Percentiles rank a stretch among this genome's conserved stretches.
These are phyloP conservation scores for Macroventuria anomochaeta DNA, from an alignment of 2,329 filamentous ascomycete species.

Conservation along the genomic window DNA sequence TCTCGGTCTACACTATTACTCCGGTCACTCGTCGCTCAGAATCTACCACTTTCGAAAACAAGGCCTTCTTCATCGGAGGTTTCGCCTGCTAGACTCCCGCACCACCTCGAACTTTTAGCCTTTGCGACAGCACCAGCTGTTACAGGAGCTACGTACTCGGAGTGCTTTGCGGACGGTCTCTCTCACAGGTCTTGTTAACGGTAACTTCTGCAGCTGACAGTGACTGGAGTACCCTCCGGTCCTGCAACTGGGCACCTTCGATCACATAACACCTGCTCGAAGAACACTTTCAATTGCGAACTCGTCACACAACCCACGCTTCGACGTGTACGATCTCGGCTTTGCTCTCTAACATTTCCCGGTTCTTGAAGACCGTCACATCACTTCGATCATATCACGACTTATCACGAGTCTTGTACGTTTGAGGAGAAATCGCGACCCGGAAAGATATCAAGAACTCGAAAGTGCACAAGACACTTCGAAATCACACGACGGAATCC, in stretches of 20 bases:
- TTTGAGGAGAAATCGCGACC: slow-evolving; percentile 25
- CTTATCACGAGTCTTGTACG: slow-evolving; percentile 21
- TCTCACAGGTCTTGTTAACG: slow-evolving; percentile 49
- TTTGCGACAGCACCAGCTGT: slow-evolving; percentile 45
- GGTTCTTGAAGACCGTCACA: slow-evolving; percentile 19
- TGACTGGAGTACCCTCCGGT: slow-evolving; percentile 50
- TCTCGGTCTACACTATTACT: slow-evolving; percentile 41
- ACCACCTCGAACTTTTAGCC: slow-evolving; percentile 44
- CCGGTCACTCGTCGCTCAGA: slow-evolving; percentile 54
- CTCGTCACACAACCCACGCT: slow-evolving; percentile 38
- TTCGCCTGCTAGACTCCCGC: slow-evolving; percentile 49
- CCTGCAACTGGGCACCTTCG: slow-evolving; percentile 42
- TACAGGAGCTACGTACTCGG: slow-evolving; percentile 44
- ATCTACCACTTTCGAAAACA: slow-evolving; percentile 48
- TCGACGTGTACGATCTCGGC: slow-evolving; percentile 26
- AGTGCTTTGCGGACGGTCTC: slow-evolving; percentile 48
- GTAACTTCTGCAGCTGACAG: slow-evolving; percentile 54
- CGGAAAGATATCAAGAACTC: slow-evolving; percentile 29
- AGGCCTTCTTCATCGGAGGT: slow-evolving; percentile 48
- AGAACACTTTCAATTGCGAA: slow-evolving; percentile 37
- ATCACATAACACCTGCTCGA: slow-evolving; percentile 43
- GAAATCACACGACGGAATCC: slow-evolving; percentile 45
- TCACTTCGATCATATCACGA: slow-evolving; percentile 22
- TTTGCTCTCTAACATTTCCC: slow-evolving; percentile 24
- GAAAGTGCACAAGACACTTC: slow-evolving; percentile 29